Conservation (phyloP, 208 protist species). For the Acanthamoeba castellanii region DNA sequence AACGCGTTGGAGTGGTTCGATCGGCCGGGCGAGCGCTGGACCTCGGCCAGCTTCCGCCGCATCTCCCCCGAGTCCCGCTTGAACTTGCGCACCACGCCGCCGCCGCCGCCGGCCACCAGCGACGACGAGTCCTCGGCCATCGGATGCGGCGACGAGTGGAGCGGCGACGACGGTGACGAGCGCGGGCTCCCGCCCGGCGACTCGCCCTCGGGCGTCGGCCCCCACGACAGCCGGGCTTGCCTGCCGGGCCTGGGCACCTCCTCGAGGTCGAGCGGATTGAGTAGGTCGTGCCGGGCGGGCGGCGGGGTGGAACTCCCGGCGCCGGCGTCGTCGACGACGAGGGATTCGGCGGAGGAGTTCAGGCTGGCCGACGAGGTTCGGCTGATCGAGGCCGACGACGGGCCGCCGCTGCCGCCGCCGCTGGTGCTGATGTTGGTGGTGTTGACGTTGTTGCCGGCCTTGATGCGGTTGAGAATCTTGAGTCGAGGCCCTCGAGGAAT, state of each 20-base stretch:
- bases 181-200: neutral
- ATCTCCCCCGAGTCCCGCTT: neutral
- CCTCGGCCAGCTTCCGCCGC: slow-evolving; percentile 16
- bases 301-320: too few relatives aligned
- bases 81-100: slow-evolving; percentile 17
- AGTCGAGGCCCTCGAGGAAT: slow-evolving; percentile 39
- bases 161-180: neutral
- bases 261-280: neutral
- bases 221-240: neutral
- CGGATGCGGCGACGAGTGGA: neutral
- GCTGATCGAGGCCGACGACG: neutral
- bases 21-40: neutral
- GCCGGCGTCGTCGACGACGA: neutral
- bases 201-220: neutral
- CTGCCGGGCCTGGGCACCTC: neutral
- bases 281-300: neutral
- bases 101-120: neutral
- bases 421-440: neutral
- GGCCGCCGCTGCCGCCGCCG: too few relatives aligned
- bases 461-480: slow-evolving; percentile 61
- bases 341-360: neutral
- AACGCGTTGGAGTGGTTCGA: neutral
- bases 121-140: neutral
- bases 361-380: neutral
- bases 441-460: slow-evolving; percentile 12